A percentile compares a stretch with the other conserved stretches of the same genome.
Evolutionary conservation across 139 green algal species (phyloP).

Genomic region (Chlorella sp.): DNA sequence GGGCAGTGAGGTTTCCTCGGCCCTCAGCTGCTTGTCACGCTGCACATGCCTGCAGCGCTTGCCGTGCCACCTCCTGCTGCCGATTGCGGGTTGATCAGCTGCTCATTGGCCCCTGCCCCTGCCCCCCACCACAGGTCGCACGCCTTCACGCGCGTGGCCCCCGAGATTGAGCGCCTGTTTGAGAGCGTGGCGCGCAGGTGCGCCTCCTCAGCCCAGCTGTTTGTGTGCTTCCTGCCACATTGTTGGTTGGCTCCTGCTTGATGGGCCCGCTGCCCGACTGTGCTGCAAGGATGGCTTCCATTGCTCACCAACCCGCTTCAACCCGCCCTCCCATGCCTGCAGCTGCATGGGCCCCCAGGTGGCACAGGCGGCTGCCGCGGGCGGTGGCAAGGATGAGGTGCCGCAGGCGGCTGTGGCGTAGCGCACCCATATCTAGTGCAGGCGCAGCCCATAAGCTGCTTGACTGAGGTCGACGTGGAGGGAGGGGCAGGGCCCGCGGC

Average conservation of each 20-base stretch:
- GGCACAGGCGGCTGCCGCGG: background rate
- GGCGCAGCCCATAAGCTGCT: too few species aligned
- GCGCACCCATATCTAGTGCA: background rate
- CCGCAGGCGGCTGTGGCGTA: background rate
- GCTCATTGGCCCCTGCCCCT: too few species aligned
- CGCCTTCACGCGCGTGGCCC: constrained; percentile 92
- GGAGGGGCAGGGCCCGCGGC: background rate
- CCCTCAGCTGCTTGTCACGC: too few species aligned
- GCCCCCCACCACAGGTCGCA: constrained; percentile 92
- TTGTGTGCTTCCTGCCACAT: too few species aligned
- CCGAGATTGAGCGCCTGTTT: constrained; percentile 98
- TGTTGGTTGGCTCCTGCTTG: constrained; percentile 35
- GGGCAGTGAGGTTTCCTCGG: too few species aligned
- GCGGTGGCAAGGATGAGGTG: constrained; percentile 1
- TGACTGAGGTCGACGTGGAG: background rate
- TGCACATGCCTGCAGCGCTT: too few species aligned
- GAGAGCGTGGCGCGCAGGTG: constrained; percentile 85
- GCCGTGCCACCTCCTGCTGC: too few species aligned
- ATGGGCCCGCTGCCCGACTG: background rate
- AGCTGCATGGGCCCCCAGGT: constrained; percentile 27
- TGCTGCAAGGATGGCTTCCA: background rate
- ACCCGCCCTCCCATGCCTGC: too few species aligned
- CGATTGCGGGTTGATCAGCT: too few species aligned
- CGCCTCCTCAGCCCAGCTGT: too few species aligned
- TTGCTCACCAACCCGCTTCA: too few species aligned